phyloP scores from a whole-genome alignment of 2,329 filamentous ascomycete genomes.

The Diaporthe sp. region DNA sequence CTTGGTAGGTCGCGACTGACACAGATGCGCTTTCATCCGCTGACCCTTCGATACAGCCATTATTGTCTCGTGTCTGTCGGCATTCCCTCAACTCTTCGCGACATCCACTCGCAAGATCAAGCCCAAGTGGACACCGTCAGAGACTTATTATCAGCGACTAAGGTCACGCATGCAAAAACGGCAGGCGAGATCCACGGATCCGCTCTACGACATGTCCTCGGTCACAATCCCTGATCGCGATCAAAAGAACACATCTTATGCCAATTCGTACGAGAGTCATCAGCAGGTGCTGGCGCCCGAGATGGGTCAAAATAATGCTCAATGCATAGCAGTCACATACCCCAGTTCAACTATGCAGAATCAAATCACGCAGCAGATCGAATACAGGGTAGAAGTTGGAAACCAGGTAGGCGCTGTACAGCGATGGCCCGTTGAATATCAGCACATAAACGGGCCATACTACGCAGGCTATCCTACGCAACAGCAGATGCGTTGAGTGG shows the following conservation, averaged over 20 bases:
- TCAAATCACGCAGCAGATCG: too few species aligned
- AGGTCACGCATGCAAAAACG: background rate
- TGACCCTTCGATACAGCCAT: background rate
- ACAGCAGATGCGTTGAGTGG: too few species aligned
- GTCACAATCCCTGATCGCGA: background rate
- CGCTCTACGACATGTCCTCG: background rate
- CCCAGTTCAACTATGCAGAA: too few species aligned
- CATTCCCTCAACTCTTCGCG: slow-evolving; percentile 17
- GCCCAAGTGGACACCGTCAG: slow-evolving; percentile 14
- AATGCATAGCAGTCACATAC: background rate
- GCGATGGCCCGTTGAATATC: too few species aligned
- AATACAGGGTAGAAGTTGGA: too few species aligned
- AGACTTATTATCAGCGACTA: slow-evolving; percentile 10
- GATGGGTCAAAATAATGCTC: background rate
- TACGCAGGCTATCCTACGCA: too few species aligned
- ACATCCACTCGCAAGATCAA: background rate
- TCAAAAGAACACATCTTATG: background rate
- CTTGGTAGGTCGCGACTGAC: background rate
- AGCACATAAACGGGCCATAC: too few species aligned
- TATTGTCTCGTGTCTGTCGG: slow-evolving; percentile 11
- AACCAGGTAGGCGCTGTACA: too few species aligned
- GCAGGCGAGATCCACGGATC: background rate
- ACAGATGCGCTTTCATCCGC: background rate
- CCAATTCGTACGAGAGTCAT: background rate
- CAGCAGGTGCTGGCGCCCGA: background rate